These are phyloP conservation scores for Pestalotiopsis sp. DNA, from an alignment of 2,329 filamentous ascomycete genomes.

Conservation along the genomic window DNA sequence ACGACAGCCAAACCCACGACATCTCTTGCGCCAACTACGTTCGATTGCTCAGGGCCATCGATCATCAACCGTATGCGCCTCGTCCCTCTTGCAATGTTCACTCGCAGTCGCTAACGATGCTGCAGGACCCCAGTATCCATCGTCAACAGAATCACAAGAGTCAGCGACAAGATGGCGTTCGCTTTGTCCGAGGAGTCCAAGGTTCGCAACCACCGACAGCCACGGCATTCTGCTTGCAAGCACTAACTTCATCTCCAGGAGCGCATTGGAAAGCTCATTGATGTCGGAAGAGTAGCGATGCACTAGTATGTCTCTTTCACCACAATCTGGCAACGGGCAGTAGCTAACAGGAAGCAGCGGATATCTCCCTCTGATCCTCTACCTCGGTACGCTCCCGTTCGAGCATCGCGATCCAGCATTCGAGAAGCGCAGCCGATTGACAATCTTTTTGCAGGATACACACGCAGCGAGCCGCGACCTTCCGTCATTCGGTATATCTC, in stretches of 20 bases:
- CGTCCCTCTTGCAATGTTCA: neutral
- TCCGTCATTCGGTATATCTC: constrained; percentile 59
- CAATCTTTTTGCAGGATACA: constrained; percentile 67
- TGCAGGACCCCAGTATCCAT: neutral
- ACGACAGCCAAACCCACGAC: neutral
- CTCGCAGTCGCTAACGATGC: neutral
- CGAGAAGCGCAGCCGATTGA: neutral
- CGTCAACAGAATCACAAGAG: neutral
- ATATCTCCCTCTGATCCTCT: constrained; percentile 95
- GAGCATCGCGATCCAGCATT: neutral
- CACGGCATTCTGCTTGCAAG: neutral
- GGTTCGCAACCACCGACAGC: constrained; percentile 51
- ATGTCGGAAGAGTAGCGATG: constrained; percentile 88
- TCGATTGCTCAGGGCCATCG: neutral
- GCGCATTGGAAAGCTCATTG: constrained; percentile 96
- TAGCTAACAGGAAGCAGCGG: constrained; percentile 62
- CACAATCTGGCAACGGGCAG: neutral
- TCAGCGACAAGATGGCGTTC: constrained; percentile 48
- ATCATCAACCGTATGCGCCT: neutral
- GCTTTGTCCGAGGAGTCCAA: constrained; percentile 95
- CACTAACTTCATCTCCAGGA: constrained; percentile 59
- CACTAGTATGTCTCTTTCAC: constrained; percentile 75
- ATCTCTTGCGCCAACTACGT: neutral
- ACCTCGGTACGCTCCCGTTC: constrained; percentile 69
- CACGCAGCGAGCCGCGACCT: constrained; percentile 88